phyloP scores from a whole-genome alignment of 345 rosid species.

The Citrus inodora region DNA sequence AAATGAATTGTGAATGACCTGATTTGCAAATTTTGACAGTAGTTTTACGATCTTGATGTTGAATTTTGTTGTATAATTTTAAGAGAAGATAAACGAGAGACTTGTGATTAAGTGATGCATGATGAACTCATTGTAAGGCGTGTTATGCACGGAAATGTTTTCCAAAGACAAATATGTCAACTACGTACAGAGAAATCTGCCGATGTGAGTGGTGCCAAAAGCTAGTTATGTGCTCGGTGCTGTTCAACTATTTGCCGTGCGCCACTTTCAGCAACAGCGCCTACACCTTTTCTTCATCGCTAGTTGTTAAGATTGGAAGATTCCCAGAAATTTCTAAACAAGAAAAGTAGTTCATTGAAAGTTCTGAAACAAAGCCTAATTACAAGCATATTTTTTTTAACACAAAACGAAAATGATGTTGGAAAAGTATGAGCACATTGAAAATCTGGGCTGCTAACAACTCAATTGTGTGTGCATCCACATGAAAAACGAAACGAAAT shows the following conservation, averaged over 20 bases:
- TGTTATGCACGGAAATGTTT: too few relatives aligned
- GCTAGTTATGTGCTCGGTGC: neutral
- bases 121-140: neutral
- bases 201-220: neutral
- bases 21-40: neutral
- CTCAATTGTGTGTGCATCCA: too few relatives aligned
- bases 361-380: neutral
- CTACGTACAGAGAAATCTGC: too few relatives aligned
- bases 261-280: neutral
- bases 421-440: too few relatives aligned
- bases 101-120: neutral
- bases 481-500: too few relatives aligned
- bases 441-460: too few relatives aligned
- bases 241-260: neutral
- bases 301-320: neutral
- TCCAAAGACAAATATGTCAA: too few relatives aligned
- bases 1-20: neutral
- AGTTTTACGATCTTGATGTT: neutral
- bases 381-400: too few relatives aligned
- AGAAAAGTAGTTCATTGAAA: neutral
- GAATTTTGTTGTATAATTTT: neutral
- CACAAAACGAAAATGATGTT: too few relatives aligned
- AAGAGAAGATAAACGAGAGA: neutral
- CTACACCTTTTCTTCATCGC: neutral
- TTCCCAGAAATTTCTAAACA: neutral